These are phyloP conservation scores for Scytalidium lignicola DNA, from an alignment of 2,329 filamentous ascomycete genomes.

Conservation along the genomic window DNA sequence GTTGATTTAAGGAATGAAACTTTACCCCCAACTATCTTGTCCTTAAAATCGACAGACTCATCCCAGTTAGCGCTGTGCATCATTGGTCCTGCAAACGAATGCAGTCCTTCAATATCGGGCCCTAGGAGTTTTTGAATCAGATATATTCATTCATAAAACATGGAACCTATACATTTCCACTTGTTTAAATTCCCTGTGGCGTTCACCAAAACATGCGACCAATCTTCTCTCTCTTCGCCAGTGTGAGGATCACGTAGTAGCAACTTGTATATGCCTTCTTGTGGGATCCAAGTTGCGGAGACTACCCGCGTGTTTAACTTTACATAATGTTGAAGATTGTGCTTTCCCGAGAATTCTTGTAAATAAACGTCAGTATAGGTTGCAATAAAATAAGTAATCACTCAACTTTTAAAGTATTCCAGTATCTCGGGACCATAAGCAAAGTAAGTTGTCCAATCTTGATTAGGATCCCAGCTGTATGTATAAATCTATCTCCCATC, in stretches of 20 bases:
- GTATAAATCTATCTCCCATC: conserved; percentile 4
- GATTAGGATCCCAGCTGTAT: conserved; percentile 54
- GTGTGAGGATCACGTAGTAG: conserved; percentile 37
- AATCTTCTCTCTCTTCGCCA: conserved; percentile 26
- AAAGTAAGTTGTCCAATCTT: conserved; percentile 51
- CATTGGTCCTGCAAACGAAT: conserved; percentile 37
- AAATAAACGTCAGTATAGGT: neutral
- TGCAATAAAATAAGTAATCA: neutral
- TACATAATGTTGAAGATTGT: conserved; percentile 44
- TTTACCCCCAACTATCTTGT: conserved; percentile 19
- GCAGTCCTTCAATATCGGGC: conserved; percentile 40
- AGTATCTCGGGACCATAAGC: conserved; percentile 54
- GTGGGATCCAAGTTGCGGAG: conserved; percentile 41
- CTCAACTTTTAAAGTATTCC: conserved; percentile 36
- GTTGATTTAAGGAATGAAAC: neutral
- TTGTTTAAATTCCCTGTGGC: conserved; percentile 15
- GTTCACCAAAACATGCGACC: conserved; percentile 16
- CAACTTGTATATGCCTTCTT: conserved; percentile 42
- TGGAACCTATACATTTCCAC: conserved; percentile 25
- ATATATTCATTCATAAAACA: neutral
- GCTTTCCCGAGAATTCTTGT: conserved; percentile 35
- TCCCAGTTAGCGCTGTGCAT: conserved; percentile 39
- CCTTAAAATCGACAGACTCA: conserved; percentile 31
- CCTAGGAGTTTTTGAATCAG: conserved; percentile 11
- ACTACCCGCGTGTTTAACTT: conserved; percentile 41